phyloP scores from a whole-genome alignment of 2,329 filamentous ascomycete species.

The Hypoxylon sp. region DNA sequence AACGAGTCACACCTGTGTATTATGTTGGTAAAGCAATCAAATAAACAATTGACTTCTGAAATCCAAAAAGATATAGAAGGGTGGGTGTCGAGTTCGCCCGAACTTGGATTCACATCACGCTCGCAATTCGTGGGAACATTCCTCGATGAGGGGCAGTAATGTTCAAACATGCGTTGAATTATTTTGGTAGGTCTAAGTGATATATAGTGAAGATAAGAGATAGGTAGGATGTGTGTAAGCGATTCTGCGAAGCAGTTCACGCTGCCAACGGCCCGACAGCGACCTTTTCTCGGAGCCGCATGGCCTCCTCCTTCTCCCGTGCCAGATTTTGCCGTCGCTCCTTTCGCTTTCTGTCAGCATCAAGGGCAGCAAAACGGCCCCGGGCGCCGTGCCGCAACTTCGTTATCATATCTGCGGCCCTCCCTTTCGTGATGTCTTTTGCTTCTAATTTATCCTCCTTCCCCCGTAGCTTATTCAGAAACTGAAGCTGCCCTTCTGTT shows the following conservation, averaged over 20 bases:
- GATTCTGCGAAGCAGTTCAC: conserved; percentile 33
- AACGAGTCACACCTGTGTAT: not conserved
- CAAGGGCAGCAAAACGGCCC: conserved; percentile 68
- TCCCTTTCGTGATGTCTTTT: conserved; percentile 78
- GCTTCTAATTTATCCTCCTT: conserved; percentile 66
- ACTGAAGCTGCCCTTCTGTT: conserved; percentile 72
- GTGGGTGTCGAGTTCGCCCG: not conserved
- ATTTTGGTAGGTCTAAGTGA: not conserved
- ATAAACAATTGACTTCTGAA: not conserved
- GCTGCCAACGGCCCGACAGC: conserved; percentile 65
- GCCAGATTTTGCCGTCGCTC: conserved; percentile 56
- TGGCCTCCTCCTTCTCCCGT: conserved; percentile 55
- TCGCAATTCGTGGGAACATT: not conserved
- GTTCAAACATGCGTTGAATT: not conserved
- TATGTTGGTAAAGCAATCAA: not conserved
- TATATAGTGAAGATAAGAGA: not conserved
- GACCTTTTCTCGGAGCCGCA: conserved; percentile 64
- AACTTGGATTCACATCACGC: not conserved
- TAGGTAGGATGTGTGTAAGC: not conserved
- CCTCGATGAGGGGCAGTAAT: not conserved
- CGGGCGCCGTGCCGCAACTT: conserved; percentile 87
- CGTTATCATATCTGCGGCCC: conserved; percentile 90
- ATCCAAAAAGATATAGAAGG: not conserved
- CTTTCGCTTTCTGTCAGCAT: conserved; percentile 64
- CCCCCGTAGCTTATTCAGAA: conserved; percentile 74